Conservation (phyloP, 2,329 filamentous ascomycete species). For the Coniochaeta sp. region DNA sequence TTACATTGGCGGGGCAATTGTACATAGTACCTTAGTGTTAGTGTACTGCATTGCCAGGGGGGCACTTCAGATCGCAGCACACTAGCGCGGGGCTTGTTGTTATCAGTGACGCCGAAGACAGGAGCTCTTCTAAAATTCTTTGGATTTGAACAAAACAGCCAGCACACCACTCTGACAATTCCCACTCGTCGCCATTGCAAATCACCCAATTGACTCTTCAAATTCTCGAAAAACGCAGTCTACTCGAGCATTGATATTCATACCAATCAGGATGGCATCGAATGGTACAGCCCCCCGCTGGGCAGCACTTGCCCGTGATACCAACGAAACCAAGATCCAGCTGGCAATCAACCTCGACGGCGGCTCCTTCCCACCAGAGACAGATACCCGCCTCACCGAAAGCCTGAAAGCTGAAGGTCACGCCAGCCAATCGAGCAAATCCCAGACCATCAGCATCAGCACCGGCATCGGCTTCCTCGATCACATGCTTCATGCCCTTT, state of each 20-base stretch:
- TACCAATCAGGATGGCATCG: slow-evolving; percentile 13
- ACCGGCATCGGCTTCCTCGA: slow-evolving; percentile 97
- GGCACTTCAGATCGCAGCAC: neutral
- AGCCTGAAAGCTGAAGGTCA: slow-evolving; percentile 50
- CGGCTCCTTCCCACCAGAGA: slow-evolving; percentile 63
- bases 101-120: neutral
- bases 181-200: neutral
- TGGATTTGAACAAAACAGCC: neutral
- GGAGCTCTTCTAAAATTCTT: neutral
- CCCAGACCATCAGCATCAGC: slow-evolving; percentile 79
- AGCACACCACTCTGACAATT: neutral
- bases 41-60: neutral
- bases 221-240: neutral
- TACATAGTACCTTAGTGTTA: too few species aligned
- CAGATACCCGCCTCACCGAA: slow-evolving; percentile 46
- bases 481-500: slow-evolving; percentile 95
- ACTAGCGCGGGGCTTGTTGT: neutral
- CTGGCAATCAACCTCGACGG: slow-evolving; percentile 90
- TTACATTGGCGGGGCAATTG: slow-evolving; percentile 2
- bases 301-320: slow-evolving; percentile 76
- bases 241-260: neutral
- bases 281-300: slow-evolving; percentile 44
- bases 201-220: neutral
- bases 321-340: slow-evolving; percentile 97
- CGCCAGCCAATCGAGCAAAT: slow-evolving; percentile 75